These are phyloP conservation scores for Hysterangium stoloniferum DNA, from an alignment of 768 basidiomycete species.

Conservation along the genomic window DNA sequence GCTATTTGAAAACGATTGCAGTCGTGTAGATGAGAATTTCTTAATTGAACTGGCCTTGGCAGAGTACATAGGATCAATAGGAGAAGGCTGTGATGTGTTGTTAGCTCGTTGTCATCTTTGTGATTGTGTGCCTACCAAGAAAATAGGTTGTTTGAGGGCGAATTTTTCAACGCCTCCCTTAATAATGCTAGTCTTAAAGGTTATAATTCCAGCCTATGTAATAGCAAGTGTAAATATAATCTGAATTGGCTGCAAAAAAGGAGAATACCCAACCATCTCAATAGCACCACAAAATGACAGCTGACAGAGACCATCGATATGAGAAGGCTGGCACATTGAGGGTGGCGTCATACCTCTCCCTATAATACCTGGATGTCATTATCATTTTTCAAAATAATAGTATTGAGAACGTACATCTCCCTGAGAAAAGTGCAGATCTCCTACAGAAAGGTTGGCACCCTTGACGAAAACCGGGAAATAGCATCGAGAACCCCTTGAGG, in stretches of 20 bases:
- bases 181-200: slow-evolving; percentile 64
- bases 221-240: background rate
- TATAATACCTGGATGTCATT: slow-evolving; percentile 22
- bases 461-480: slow-evolving; percentile 74
- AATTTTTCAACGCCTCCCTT: slow-evolving; percentile 70
- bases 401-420: slow-evolving; percentile 43
- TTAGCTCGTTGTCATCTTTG: background rate
- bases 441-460: slow-evolving; percentile 71
- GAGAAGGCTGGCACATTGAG: background rate
- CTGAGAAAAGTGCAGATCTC: slow-evolving; percentile 75
- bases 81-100: slow-evolving; percentile 45
- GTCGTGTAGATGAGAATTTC: background rate
- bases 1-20: slow-evolving; percentile 24
- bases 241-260: background rate
- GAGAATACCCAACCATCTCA: slow-evolving; percentile 45
- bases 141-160: slow-evolving; percentile 66
- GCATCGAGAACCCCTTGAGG: slow-evolving; percentile 51
- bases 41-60: slow-evolving; percentile 37
- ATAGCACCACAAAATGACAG: slow-evolving; percentile 73
- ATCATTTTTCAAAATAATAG: background rate
- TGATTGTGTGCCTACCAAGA: slow-evolving; percentile 37
- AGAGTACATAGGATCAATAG: slow-evolving; percentile 67
- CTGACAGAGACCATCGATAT: slow-evolving; percentile 22
- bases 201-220: slow-evolving; percentile 57
- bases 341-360: slow-evolving; percentile 42